phyloP scores from a whole-genome alignment of 495 filamentous ascomycete species.

The Neurospora sp. region DNA sequence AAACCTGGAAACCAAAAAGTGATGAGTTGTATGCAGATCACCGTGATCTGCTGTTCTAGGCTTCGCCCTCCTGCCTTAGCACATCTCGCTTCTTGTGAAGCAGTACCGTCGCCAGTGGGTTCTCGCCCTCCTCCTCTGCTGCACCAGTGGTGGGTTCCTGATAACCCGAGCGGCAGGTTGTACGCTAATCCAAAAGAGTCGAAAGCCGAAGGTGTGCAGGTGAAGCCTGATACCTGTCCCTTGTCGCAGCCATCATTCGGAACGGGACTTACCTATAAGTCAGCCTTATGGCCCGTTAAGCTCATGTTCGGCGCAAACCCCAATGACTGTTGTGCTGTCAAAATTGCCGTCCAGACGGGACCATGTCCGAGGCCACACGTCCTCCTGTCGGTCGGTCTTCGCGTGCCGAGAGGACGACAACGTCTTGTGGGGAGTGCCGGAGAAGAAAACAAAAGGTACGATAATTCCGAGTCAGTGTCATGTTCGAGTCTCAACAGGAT shows the following conservation, averaged over 20 bases:
- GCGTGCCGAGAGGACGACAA: slow-evolving; percentile 27
- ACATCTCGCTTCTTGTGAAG: background rate
- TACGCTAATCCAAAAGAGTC: slow-evolving; percentile 21
- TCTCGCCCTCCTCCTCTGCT: background rate
- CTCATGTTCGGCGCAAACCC: slow-evolving; percentile 1
- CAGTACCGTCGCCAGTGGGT: background rate
- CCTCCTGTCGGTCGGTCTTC: slow-evolving; percentile 9
- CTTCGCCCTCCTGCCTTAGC: background rate
- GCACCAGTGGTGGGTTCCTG: background rate
- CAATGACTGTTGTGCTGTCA: background rate
- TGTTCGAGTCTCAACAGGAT: background rate
- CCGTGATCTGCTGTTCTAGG: background rate
- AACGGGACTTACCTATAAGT: slow-evolving; percentile 18
- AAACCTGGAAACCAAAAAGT: background rate
- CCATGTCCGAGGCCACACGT: slow-evolving; percentile 27
- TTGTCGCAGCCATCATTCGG: slow-evolving; percentile 6
- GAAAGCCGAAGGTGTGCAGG: slow-evolving; percentile 22
- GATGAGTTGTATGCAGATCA: background rate
- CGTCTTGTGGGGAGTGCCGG: slow-evolving; percentile 30
- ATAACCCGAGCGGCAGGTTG: slow-evolving; percentile 3
- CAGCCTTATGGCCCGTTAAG: slow-evolving; percentile 20
- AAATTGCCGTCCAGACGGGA: slow-evolving; percentile 4
- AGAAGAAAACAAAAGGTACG: slow-evolving; percentile 31
- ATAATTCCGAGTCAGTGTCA: background rate
- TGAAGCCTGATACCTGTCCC: slow-evolving; percentile 5